phyloP scores from a whole-genome alignment of 352 stramenopile species.

The Pythium brachiatum region DNA sequence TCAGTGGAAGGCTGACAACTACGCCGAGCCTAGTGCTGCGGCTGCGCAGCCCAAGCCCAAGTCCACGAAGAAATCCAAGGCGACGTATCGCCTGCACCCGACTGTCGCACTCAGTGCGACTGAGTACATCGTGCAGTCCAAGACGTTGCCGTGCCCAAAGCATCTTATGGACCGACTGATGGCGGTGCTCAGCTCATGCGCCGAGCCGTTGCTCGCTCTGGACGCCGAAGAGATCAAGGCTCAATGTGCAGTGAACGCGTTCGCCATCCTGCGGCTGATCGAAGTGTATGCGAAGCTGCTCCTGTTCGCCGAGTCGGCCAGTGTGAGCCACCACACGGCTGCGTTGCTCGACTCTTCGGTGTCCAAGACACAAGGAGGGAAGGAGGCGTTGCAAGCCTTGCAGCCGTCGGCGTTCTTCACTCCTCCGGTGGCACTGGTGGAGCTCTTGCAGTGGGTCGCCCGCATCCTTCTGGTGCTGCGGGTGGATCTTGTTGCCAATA shows the following conservation, averaged over 20 bases:
- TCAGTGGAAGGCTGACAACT: constrained; percentile 56
- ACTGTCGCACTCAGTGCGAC: constrained; percentile 59
- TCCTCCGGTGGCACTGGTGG: constrained; percentile 38
- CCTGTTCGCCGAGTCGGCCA: constrained; percentile 47
- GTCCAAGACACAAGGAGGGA: constrained; percentile 35
- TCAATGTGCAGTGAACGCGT: constrained; percentile 50
- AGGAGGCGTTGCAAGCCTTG: constrained; percentile 39
- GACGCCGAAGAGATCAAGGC: constrained; percentile 37
- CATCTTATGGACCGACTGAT: constrained; percentile 48
- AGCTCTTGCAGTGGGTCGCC: constrained; percentile 53
- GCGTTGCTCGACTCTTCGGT: constrained; percentile 33
- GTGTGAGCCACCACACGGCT: constrained; percentile 48
- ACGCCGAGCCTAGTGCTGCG: constrained; percentile 15
- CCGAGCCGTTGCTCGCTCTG: constrained; percentile 45
- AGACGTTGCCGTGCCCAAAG: constrained; percentile 44
- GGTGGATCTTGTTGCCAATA: constrained; percentile 34
- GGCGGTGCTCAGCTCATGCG: constrained; percentile 36
- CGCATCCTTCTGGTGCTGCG: constrained; percentile 51
- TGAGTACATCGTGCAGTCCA: constrained; percentile 63
- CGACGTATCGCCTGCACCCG: constrained; percentile 42
- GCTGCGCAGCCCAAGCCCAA: constrained; percentile 9
- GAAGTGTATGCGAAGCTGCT: constrained; percentile 70
- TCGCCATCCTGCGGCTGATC: constrained; percentile 60
- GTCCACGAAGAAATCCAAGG: constrained; percentile 41
- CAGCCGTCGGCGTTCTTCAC: constrained; percentile 68